Percentiles rank a stretch among this genome's conserved stretches.
These are phyloP conservation scores for Aspergillus diversus DNA, from an alignment of 495 filamentous ascomycete species.

Conservation along the genomic window DNA sequence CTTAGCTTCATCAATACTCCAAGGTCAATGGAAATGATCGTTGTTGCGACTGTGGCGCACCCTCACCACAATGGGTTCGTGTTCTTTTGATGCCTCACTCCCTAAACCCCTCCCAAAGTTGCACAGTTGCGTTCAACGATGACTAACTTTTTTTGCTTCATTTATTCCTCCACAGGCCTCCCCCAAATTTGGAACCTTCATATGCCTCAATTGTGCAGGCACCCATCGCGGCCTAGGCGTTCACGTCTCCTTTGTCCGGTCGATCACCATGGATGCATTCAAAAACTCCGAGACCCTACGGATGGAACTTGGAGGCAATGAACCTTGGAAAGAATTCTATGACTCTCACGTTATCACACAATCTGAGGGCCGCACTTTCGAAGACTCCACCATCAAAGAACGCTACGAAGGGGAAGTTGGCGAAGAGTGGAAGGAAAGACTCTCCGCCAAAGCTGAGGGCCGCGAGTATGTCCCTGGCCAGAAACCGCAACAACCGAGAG, in stretches of 20 bases:
- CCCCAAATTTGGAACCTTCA: conserved; percentile 85
- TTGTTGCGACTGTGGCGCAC: conserved; percentile 93
- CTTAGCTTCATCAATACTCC: conserved; percentile 83
- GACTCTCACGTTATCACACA: conserved; percentile 69
- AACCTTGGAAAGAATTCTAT: conserved; percentile 83
- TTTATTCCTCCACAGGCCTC: conserved; percentile 50
- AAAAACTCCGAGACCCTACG: conserved; percentile 83
- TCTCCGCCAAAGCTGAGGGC: conserved; percentile 83
- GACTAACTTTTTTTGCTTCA: neutral
- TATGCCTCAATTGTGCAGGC: conserved; percentile 94
- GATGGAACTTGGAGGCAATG: conserved; percentile 87
- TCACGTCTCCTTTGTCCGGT: conserved; percentile 96
- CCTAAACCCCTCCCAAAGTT: neutral
- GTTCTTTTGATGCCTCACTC: conserved; percentile 5
- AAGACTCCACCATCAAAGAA: conserved; percentile 76
- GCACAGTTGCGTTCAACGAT: neutral
- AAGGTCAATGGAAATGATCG: conserved; percentile 81
- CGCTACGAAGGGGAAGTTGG: conserved; percentile 84
- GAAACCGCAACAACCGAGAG: conserved; percentile 29
- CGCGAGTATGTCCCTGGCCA: conserved; percentile 75
- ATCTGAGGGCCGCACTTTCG: conserved; percentile 63
- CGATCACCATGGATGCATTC: conserved; percentile 97
- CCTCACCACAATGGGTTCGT: conserved; percentile 87
- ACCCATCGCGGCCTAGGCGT: conserved; percentile 94
- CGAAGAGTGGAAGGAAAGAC: conserved; percentile 93